phyloP scores from a whole-genome alignment of 2,329 filamentous ascomycete genomes.

The Ophiostoma ips region DNA sequence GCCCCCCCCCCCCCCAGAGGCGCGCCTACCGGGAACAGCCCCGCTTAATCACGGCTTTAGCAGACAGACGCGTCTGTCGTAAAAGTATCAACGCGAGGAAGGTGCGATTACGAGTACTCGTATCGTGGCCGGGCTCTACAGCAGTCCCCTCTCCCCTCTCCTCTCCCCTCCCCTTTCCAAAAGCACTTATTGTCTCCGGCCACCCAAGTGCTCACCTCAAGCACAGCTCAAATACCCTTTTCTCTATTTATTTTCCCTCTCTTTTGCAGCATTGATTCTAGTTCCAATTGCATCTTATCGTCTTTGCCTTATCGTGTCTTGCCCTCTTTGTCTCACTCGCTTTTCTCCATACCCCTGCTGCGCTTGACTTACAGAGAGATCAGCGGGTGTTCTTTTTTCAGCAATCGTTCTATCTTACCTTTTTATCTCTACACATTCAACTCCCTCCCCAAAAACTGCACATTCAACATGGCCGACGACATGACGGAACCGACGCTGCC shows the following conservation, averaged over 20 bases:
- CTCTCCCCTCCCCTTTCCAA: too few species aligned
- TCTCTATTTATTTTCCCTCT: not conserved
- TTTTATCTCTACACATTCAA: not conserved
- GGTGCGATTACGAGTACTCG: not conserved
- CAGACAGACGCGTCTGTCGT: not conserved
- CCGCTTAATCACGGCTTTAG: not conserved
- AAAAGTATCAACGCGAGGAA: not conserved
- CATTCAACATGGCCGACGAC: constrained; percentile 10
- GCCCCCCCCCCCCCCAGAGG: too few species aligned
- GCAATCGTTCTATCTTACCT: not conserved
- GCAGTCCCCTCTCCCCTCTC: not conserved
- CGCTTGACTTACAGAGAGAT: not conserved
- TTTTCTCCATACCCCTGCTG: not conserved
- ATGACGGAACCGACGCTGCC: constrained; percentile 11
- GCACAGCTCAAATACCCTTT: too few species aligned
- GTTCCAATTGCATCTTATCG: not conserved
- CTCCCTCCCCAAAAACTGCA: not conserved
- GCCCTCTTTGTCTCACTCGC: not conserved
- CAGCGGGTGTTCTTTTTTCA: constrained; percentile 6
- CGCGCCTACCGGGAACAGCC: not conserved
- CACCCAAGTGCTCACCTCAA: too few species aligned
- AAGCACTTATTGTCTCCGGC: too few species aligned
- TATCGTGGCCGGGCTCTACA: too few species aligned
- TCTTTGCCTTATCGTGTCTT: not conserved
- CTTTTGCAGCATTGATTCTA: not conserved